Conservation (phyloP, 805 yeast genomes). For the Cephaloascus albidus region DNA sequence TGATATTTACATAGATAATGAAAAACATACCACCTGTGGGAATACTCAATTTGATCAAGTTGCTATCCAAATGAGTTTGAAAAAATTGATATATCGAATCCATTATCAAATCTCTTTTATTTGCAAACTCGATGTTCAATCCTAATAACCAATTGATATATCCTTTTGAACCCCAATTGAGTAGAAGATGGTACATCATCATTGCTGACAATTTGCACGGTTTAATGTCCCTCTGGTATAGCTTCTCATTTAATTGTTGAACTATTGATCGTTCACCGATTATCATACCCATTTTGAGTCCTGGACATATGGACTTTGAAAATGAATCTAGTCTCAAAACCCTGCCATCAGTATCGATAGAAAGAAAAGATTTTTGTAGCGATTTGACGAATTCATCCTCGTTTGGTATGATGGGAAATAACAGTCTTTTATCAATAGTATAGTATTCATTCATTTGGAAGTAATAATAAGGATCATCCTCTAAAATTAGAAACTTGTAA, state of each 20-base stretch:
- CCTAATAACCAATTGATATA: neutral
- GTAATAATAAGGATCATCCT: neutral
- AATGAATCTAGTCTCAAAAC: neutral
- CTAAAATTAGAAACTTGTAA: neutral
- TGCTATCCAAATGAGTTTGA: neutral
- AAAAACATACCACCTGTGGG: neutral
- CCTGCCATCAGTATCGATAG: neutral
- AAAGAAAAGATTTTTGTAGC: neutral
- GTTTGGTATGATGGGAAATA: neutral
- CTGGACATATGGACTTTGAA: neutral
- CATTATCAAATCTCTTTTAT: neutral
- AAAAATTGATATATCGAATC: neutral
- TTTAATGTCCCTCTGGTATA: neutral
- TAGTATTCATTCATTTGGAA: neutral
- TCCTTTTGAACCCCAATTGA: neutral
- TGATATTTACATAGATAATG: neutral
- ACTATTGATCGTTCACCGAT: neutral
- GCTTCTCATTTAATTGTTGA: neutral
- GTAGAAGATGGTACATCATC: neutral
- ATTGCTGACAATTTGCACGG: neutral
- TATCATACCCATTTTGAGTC: neutral
- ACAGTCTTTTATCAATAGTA: neutral
- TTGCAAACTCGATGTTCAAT: neutral
- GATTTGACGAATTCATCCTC: neutral
- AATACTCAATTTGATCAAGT: neutral